Evolutionary conservation across 2,329 filamentous ascomycete species (phyloP).

Genomic region (Beauveria pseudobassiana): DNA sequence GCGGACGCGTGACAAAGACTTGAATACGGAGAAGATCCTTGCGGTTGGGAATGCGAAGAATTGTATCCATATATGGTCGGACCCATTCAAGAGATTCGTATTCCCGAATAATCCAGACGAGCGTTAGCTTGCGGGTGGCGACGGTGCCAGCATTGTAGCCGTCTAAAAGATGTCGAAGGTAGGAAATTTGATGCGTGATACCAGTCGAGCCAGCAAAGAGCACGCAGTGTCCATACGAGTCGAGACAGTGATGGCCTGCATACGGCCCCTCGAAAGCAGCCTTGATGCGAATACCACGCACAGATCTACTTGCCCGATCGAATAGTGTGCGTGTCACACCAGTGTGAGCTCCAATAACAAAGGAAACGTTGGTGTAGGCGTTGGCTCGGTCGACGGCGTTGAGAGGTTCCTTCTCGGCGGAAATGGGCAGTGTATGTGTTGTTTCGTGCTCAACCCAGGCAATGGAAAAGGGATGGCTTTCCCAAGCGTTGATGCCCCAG

Average conservation of each 20-base stretch:
- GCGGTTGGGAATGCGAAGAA: conserved; percentile 72
- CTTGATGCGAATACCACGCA: conserved; percentile 50
- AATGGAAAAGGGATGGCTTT: conserved; percentile 71
- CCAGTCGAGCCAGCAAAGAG: conserved; percentile 90
- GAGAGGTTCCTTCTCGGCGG: conserved; percentile 34
- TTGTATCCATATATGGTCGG: conserved; percentile 68
- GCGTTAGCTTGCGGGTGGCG: conserved; percentile 71
- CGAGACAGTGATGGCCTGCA: conserved; percentile 71
- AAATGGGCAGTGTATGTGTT: conserved; percentile 30
- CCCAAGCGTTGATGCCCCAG: conserved; percentile 57
- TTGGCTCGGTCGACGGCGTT: conserved; percentile 32
- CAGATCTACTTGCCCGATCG: conserved; percentile 53
- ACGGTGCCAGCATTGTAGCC: conserved; percentile 64
- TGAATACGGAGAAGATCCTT: conserved; percentile 78
- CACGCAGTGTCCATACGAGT: conserved; percentile 86
- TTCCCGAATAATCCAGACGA: conserved; percentile 90
- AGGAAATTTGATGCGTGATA: conserved; percentile 91
- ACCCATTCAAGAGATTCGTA: conserved; percentile 90
- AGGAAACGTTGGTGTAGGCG: conserved; percentile 57
- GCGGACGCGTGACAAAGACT: conserved; percentile 83
- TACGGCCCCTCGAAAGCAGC: conserved; percentile 89
- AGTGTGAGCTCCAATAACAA: conserved; percentile 79
- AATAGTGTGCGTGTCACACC: conserved; percentile 82
- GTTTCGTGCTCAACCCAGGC: conserved; percentile 60
- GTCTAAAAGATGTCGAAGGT: conserved; percentile 68